These are phyloP conservation scores for Verticillium zaregamsianum DNA, from an alignment of 2,329 filamentous ascomycete species.

Conservation along the genomic window DNA sequence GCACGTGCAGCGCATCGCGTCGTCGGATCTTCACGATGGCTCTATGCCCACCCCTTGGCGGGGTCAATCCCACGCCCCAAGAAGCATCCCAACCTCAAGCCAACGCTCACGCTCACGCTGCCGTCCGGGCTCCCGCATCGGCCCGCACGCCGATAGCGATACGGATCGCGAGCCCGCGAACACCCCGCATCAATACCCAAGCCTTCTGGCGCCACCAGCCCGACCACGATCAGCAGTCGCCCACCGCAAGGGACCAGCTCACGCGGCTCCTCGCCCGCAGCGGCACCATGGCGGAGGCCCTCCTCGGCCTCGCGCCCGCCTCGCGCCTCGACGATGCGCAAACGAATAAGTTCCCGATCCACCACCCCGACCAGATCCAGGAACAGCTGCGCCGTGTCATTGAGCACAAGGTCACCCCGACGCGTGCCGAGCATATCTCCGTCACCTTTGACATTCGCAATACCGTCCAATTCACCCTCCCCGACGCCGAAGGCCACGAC, in stretches of 20 bases:
- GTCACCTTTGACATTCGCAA: conserved; percentile 42
- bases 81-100: no score
- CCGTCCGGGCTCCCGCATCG: no score
- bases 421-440: conserved; percentile 45
- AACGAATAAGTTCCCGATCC: conserved; percentile 24
- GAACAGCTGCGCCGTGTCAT: conserved; percentile 37
- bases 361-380: conserved; percentile 42
- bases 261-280: conserved; percentile 3
- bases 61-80: no score
- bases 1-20: no score
- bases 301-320: conserved; percentile 16
- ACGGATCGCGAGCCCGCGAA: background rate
- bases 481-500: conserved; percentile 31
- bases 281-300: conserved; percentile 18
- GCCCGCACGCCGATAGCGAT: no score
- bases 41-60: background rate
- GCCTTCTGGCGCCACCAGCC: conserved; percentile 1
- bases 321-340: conserved; percentile 16
- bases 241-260: conserved; percentile 6
- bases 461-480: conserved; percentile 35
- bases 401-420: conserved; percentile 37
- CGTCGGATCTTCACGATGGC: background rate
- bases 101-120: no score
- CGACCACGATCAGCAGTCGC: conserved; percentile 8
- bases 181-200: background rate